phyloP scores from a whole-genome alignment of 345 rosid species.

The Tarenaya hassleriana region DNA sequence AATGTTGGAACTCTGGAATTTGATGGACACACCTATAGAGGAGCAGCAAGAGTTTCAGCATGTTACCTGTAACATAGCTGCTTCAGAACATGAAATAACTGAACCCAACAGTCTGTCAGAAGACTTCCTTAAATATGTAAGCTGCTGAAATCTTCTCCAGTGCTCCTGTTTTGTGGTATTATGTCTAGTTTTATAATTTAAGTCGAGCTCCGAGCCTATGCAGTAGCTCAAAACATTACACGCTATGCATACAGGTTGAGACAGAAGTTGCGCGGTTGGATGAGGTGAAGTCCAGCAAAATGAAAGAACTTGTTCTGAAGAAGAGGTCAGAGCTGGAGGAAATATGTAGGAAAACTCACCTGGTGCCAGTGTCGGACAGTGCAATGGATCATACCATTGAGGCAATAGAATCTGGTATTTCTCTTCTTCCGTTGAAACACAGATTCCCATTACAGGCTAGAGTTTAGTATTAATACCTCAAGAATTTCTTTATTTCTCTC shows the following conservation, averaged over 20 bases:
- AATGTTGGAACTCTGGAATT: constrained; percentile 90
- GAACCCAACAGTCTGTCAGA: constrained; percentile 78
- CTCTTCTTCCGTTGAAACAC: background rate
- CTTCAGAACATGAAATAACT: constrained; percentile 84
- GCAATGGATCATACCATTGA: constrained; percentile 60
- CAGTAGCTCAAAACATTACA: constrained; percentile 13
- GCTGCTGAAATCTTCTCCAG: constrained; percentile 25
- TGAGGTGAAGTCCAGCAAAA: constrained; percentile 82
- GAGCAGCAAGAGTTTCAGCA: constrained; percentile 87
- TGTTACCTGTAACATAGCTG: constrained; percentile 91
- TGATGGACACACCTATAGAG: constrained; percentile 97
- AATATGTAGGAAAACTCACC: constrained; percentile 79
- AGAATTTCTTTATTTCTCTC: constrained; percentile 1
- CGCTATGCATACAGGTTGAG: constrained; percentile 52
- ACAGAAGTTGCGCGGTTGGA: constrained; percentile 85
- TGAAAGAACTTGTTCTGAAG: constrained; percentile 95
- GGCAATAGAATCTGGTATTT: constrained; percentile 77
- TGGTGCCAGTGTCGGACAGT: constrained; percentile 58
- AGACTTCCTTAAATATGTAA: constrained; percentile 71
- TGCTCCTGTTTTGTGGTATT: constrained; percentile 1
- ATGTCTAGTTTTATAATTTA: background rate
- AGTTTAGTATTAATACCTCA: background rate
- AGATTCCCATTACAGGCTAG: background rate
- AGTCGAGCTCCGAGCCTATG: background rate
- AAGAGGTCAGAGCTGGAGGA: constrained; percentile 86